Conservation (phyloP, 2,329 filamentous ascomycete species). For the Zymoseptoria passerinii region DNA sequence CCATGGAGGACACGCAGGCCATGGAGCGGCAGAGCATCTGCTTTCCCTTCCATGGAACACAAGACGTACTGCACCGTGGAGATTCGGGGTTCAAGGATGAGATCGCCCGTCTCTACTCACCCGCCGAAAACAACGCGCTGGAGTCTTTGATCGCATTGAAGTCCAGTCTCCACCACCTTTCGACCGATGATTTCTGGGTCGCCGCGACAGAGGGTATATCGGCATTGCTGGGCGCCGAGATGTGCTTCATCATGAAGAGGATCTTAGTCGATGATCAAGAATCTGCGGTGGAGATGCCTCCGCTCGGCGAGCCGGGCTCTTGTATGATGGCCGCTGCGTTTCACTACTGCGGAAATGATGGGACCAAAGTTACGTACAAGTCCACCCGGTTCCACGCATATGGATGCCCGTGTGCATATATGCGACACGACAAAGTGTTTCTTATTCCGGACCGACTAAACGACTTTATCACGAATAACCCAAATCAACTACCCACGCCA, state of each 20-base stretch:
- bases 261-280: conserved; percentile 52
- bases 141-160: conserved; percentile 56
- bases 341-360: conserved; percentile 53
- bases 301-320: conserved; percentile 52
- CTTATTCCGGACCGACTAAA: conserved; percentile 55
- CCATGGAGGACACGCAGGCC: conserved; percentile 1
- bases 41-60: conserved; percentile 22
- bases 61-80: conserved; percentile 19
- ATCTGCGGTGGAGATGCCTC: conserved; percentile 51
- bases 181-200: conserved; percentile 55
- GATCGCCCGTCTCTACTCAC: conserved; percentile 16
- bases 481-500: conserved; percentile 51
- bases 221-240: conserved; percentile 55
- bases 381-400: conserved; percentile 59
- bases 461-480: conserved; percentile 52
- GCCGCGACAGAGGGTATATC: conserved; percentile 57
- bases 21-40: conserved; percentile 23
- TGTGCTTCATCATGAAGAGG: conserved; percentile 59
- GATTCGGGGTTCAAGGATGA: conserved; percentile 20
- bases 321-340: conserved; percentile 58
- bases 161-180: conserved; percentile 42
- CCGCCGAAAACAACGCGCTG: conserved; percentile 52
- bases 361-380: conserved; percentile 46
- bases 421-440: conserved; percentile 65
- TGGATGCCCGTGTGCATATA: conserved; percentile 57